Evolutionary conservation across 2,329 filamentous ascomycete genomes (phyloP), one percentile per base, ranked within the genome.

Genomic region (Rhinocladiella mackenziei): DNA sequence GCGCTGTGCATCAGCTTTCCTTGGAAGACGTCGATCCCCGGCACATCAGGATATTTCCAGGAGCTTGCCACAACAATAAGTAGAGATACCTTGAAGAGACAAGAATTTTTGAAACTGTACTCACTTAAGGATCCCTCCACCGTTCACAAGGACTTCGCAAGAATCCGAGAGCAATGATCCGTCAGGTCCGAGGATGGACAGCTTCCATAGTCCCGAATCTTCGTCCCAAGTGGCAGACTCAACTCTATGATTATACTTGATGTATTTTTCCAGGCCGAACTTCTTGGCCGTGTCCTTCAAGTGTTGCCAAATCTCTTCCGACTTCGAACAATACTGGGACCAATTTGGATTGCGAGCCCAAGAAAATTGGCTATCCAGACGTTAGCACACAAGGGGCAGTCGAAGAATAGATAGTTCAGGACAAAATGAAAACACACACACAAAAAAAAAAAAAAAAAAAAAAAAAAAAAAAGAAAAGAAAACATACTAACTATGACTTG

Each of bases 1-100:
- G 60, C 60, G 11, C 53, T 58, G 33, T 64, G 62, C 33, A 61
- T 48, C 7, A 66, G 45, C 10, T 57, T 43, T 4, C 66, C 65
- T 37, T 58, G 43, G 50, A 65, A 68, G 1, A 45, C 47, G 6
- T 62, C 36, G 3, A 66, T 43, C 2, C 65, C 65, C 3, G 48
- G 43, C 15, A 67, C 63, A 2, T 56, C 45, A 3, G 66, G 64
- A 10, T 26, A 44, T 22, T 38, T 31, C 41, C 41, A 61, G 63
- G 43, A 39, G 38, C 18, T 32, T 32, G 5, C 13, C 14, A 11
- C 9, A n/a, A 11, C 14, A 9, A 13, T 32, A 32, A 10, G 29
- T 11, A n/a, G n/a, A n/a, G n/a, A n/a, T n/a, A n/a, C n/a, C n/a
- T n/a, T n/a, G n/a, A n/a, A n/a, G n/a, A n/a, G n/a, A n/a, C n/a